phyloP scores from a whole-genome alignment of 1,284 basidiomycete species.

The Apiotrichum gracile region DNA sequence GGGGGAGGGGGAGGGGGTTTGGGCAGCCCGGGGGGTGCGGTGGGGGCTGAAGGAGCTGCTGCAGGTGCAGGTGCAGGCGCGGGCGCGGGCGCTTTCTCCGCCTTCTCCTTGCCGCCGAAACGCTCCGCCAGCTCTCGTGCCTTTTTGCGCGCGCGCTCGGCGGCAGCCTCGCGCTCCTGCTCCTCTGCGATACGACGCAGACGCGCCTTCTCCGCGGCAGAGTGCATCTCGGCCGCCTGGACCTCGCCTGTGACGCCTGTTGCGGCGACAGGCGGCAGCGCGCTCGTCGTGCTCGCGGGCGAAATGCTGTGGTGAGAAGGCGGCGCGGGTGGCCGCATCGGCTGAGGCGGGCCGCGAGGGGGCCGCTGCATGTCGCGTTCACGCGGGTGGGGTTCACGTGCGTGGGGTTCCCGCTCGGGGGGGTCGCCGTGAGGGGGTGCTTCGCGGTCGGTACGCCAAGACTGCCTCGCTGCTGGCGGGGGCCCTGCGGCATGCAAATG shows the following conservation, averaged over 20 bases:
- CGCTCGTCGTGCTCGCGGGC: background rate
- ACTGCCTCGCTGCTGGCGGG: conserved; percentile 9
- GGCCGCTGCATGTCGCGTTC: background rate
- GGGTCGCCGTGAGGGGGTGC: conserved; percentile 50
- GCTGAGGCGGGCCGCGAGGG: background rate
- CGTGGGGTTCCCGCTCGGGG: conserved; percentile 20
- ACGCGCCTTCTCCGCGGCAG: conserved; percentile 78
- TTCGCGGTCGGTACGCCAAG: conserved; percentile 49
- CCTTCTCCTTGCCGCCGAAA: conserved; percentile 50
- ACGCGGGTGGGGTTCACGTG: conserved; percentile 1
- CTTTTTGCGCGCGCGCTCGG: conserved; percentile 76
- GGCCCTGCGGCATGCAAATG: conserved; percentile 26
- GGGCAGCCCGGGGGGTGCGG: background rate
- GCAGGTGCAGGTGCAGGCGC: background rate
- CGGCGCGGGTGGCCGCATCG: background rate
- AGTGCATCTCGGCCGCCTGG: conserved; percentile 80
- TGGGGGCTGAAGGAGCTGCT: background rate
- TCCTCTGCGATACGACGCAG: conserved; percentile 69
- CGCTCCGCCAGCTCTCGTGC: conserved; percentile 76
- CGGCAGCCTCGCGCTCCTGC: conserved; percentile 71
- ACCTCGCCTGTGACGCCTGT: conserved; percentile 47
- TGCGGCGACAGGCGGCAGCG: background rate
- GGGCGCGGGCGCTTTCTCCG: background rate
- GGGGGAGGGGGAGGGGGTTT: conserved; percentile 8
- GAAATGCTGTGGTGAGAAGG: background rate